phyloP scores from a whole-genome alignment of 73 alveolate genomes.

The Uronychia binucleata region DNA sequence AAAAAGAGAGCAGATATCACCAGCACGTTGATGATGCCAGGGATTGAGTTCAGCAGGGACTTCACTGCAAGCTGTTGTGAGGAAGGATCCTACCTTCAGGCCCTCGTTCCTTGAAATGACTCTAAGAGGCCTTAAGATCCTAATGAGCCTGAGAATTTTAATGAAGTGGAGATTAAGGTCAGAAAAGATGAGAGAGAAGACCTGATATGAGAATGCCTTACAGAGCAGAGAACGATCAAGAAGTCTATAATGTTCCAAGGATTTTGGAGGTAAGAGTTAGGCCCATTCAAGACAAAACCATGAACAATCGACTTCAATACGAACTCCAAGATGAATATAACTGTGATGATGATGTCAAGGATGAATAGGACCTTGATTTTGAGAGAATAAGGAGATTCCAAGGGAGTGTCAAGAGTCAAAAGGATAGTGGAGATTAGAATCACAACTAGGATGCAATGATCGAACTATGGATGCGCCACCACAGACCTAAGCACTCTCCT shows the following conservation, averaged over 20 bases:
- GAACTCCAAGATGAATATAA: background rate
- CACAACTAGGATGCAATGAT: no score
- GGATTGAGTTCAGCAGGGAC: slow-evolving; percentile 55
- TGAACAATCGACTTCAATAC: background rate
- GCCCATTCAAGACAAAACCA: slow-evolving; percentile 88
- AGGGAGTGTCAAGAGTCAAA: slow-evolving; percentile 68
- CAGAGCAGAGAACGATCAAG: slow-evolving; percentile 86
- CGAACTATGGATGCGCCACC: no score
- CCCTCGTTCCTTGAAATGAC: background rate
- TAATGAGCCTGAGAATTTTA: slow-evolving; percentile 51
- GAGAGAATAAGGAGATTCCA: slow-evolving; percentile 38
- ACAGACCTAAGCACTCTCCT: no score
- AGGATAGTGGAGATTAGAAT: no score
- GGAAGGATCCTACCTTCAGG: background rate
- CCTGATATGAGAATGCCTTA: slow-evolving; percentile 27
- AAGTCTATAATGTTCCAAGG: slow-evolving; percentile 95
- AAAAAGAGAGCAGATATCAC: slow-evolving; percentile 51
- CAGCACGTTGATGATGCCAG: slow-evolving; percentile 55
- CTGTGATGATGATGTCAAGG: background rate
- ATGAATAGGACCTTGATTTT: background rate
- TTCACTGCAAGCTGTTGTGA: slow-evolving; percentile 39
- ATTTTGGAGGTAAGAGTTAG: slow-evolving; percentile 82
- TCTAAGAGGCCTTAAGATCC: background rate
- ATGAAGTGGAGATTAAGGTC: slow-evolving; percentile 23
- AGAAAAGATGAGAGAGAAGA: background rate